phyloP scores from a whole-genome alignment of 2,329 filamentous ascomycete genomes.

The Fusarium pininemorale region DNA sequence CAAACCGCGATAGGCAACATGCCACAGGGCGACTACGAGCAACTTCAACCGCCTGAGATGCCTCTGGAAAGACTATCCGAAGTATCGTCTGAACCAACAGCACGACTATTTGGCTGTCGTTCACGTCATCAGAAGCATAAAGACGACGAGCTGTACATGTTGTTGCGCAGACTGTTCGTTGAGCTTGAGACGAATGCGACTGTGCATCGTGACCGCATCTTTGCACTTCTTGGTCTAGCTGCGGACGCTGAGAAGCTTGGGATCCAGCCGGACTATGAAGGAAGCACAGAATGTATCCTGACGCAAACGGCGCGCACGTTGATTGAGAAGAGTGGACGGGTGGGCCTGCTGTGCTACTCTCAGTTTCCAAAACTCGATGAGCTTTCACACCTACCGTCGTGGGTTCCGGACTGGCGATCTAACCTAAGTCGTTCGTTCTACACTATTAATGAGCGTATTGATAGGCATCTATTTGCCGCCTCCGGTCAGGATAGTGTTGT shows the following conservation, averaged over 20 bases:
- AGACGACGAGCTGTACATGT: background rate
- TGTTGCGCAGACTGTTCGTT: background rate
- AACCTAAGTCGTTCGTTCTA: background rate
- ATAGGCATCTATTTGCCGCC: background rate
- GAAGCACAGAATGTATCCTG: background rate
- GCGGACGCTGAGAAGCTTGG: background rate
- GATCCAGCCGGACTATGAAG: background rate
- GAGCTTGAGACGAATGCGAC: background rate
- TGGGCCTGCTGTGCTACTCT: background rate
- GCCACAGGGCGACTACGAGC: background rate
- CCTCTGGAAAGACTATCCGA: background rate
- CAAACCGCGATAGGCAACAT: background rate
- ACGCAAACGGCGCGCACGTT: background rate
- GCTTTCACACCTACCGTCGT: background rate
- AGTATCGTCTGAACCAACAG: background rate
- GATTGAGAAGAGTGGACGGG: background rate
- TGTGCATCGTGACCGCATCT: background rate
- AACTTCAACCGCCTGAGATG: background rate
- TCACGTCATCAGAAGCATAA: background rate
- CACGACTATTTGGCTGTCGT: background rate
- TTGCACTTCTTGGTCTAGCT: background rate
- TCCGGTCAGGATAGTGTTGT: accelerated
- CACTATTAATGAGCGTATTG: background rate
- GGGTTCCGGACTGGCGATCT: slow-evolving; percentile 2
- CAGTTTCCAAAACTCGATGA: background rate